Evolutionary conservation across 2,329 filamentous ascomycete genomes (phyloP), one percentile per base, ranked within the genome.

Genomic region (Talaromyces sp.): DNA sequence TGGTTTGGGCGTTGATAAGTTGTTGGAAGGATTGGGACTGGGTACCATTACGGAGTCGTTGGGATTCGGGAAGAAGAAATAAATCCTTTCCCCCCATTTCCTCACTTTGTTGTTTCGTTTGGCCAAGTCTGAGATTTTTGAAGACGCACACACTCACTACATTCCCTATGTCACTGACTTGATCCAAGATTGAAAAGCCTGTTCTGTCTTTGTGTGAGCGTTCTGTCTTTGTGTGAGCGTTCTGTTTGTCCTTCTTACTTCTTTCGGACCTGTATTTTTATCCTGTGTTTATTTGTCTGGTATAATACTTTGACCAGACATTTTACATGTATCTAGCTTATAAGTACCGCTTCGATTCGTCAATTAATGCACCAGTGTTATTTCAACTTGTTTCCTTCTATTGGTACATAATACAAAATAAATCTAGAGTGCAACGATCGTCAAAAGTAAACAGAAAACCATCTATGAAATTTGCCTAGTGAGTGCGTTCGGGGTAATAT

Each of bases 21-120:
- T 86, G 37, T 75, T 81, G 7, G 80, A 82, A 50, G 74, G 78
- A 52, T 75, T 86, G 13, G 84, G 84, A 37, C 79, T 93, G 11
- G 81, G 82, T 2, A 73, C 76, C 60, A 64, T 82, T 50, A 79
- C 78, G 3, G 75, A 78, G 59, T 72, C 78, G 10, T 66, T 76
- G 56, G 74, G 74, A 14, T 62, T 82, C 62, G 82, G 83, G 48
- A 80, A 83, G 69, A 83, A 86, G 72, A 83, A 84, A 76, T 82
- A 81, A 71, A 31, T 0, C 24, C 35, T 11, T 37, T 37, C 11
- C 35, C 9, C 9, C 9, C 3, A 3, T 37, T 37, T 37, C 35
- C 7, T 11, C 35, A 37, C 35, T 13, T 35, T 37, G 9, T 37
- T 37, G 9, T 13, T 37, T 37, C 27, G 27, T 13, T 37, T 37